Evolutionary conservation across 306 rosid genomes (phyloP).

Genomic region (Prunus armeniaca): DNA sequence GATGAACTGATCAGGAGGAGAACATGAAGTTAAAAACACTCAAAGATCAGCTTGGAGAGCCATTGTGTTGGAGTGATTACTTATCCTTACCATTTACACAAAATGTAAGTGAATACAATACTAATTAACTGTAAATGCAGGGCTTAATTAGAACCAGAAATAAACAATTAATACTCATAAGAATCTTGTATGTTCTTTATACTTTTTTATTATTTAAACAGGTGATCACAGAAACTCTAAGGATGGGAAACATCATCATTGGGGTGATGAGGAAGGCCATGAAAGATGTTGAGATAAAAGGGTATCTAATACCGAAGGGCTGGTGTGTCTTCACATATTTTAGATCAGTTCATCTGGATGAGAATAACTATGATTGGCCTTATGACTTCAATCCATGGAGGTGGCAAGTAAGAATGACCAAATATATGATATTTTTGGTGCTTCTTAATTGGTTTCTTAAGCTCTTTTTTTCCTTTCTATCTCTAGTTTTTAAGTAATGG

Average conservation of each 20-base stretch:
- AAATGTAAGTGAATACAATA: slow-evolving; percentile 37
- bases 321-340: slow-evolving; percentile 80
- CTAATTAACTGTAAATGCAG: background rate
- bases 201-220: slow-evolving; percentile 6
- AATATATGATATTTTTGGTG: background rate
- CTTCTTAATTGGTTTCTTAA: background rate
- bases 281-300: slow-evolving; percentile 84
- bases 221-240: slow-evolving; percentile 87
- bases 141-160: background rate
- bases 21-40: slow-evolving; percentile 62
- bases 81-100: slow-evolving; percentile 85
- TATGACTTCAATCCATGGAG: slow-evolving; percentile 96
- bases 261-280: slow-evolving; percentile 89
- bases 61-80: slow-evolving; percentile 80
- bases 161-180: background rate
- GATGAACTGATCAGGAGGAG: slow-evolving; percentile 59
- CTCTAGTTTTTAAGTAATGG: slow-evolving; percentile 11
- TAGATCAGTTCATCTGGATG: slow-evolving; percentile 95
- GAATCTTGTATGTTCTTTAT: background rate
- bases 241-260: slow-evolving; percentile 79
- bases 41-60: slow-evolving; percentile 65
- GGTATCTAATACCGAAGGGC: slow-evolving; percentile 76
- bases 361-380: slow-evolving; percentile 64
- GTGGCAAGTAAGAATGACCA: slow-evolving; percentile 72
- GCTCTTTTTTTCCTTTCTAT: too few species aligned